These are phyloP conservation scores for Hypomyces perniciosus DNA, from an alignment of 2,329 filamentous ascomycete species.

Conservation along the genomic window DNA sequence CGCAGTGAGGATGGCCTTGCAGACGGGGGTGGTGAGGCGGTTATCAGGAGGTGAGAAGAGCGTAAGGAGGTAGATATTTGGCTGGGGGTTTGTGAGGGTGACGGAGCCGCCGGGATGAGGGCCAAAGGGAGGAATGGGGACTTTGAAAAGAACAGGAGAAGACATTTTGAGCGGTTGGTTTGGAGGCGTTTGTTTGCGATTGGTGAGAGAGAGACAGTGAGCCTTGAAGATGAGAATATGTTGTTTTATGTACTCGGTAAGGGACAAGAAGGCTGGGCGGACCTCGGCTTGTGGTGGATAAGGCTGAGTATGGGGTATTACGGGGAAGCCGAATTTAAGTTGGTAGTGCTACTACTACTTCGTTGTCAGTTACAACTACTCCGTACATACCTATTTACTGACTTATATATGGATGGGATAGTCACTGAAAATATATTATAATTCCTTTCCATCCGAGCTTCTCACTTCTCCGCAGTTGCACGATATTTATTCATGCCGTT, in stretches of 20 bases:
- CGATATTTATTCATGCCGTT: too few relatives aligned
- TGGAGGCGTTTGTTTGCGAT: slow-evolving; percentile 15
- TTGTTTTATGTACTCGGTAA: not conserved
- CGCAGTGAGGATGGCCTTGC: slow-evolving; percentile 59
- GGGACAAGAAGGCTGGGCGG: not conserved
- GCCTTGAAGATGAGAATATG: not conserved
- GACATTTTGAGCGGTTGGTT: not conserved
- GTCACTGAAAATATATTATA: too few relatives aligned
- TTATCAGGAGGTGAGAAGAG: slow-evolving; percentile 70
- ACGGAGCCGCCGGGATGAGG: slow-evolving; percentile 51
- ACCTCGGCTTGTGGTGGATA: not conserved
- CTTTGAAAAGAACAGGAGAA: slow-evolving; percentile 23
- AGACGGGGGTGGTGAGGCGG: slow-evolving; percentile 63
- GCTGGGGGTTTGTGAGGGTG: slow-evolving; percentile 54
- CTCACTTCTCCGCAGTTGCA: too few relatives aligned
- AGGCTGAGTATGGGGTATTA: not conserved
- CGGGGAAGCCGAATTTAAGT: too few relatives aligned
- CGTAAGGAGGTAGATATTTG: slow-evolving; percentile 64
- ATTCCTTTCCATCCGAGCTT: too few relatives aligned
- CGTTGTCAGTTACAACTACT: too few relatives aligned
- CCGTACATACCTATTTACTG: too few relatives aligned
- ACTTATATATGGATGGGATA: too few relatives aligned
- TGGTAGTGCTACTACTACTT: too few relatives aligned
- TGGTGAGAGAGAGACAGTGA: not conserved
- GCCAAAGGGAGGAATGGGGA: slow-evolving; percentile 49